A percentile compares a stretch with the other conserved stretches of the same genome.
phyloP scores from a whole-genome alignment of 1,284 basidiomycete species.

The Sporisorium reilianum region DNA sequence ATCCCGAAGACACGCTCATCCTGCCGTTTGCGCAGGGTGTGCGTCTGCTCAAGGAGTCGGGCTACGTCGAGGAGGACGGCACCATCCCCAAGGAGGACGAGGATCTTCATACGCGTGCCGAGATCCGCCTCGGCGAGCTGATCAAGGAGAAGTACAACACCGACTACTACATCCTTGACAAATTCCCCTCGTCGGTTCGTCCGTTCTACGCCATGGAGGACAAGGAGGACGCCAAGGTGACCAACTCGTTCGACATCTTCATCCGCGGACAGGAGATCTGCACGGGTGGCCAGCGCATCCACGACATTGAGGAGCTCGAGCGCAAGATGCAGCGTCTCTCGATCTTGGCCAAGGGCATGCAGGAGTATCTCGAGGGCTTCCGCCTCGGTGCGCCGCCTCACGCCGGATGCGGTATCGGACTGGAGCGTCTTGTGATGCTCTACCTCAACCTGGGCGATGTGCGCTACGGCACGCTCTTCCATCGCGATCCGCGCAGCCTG shows the following conservation, averaged over 20 bases:
- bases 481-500: constrained; percentile 66
- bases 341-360: constrained; percentile 59
- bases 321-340: constrained; percentile 55
- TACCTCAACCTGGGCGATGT: constrained; percentile 68
- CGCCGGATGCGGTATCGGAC: constrained; percentile 67
- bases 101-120: constrained; percentile 82
- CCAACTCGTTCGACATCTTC: constrained; percentile 68
- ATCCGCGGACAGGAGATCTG: constrained; percentile 68
- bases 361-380: constrained; percentile 68
- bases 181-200: constrained; percentile 78
- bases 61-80: constrained; percentile 62
- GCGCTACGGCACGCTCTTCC: constrained; percentile 65
- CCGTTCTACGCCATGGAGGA: constrained; percentile 85
- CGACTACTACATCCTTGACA: constrained; percentile 74
- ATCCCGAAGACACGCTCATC: constrained; percentile 70
- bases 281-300: constrained; percentile 68
- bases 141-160: constrained; percentile 93
- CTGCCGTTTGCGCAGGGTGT: constrained; percentile 89
- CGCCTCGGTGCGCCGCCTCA: constrained; percentile 66
- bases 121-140: constrained; percentile 88
- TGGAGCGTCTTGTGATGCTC: constrained; percentile 67
- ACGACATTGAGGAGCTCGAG: constrained; percentile 61
- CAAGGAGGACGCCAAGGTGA: constrained; percentile 69
- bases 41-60: constrained; percentile 74
- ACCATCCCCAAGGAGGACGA: constrained; percentile 59